Base-by-base conservation (phyloP, 192 early-diverging fungal species). In the Coemansia sp. region DNA sequence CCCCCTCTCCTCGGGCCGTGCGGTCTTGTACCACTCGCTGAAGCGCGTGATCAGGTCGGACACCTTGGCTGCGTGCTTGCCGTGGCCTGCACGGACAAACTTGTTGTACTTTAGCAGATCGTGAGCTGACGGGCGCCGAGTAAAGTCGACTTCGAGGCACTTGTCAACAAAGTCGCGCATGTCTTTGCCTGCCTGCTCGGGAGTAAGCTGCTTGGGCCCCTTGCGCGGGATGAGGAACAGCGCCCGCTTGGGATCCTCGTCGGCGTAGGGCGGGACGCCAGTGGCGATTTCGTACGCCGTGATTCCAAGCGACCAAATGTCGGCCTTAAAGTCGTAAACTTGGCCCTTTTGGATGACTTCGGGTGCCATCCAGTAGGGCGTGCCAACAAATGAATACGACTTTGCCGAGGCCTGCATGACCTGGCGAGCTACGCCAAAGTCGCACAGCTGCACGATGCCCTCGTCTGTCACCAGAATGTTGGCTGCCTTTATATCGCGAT, bases 221-320 rank as follows among this genome's bases (percentile, higher is more conserved):
- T 91, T 89, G 59, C 90, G 88, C 5, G 94, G 94, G 64, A 97
- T 96, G 46, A 96, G 71, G 41, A 93, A 91, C 41, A 98, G 85
- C 2, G 96, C 96, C 41, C 89, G 86, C 84, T 94, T 89, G 14
- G 95, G 94, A 74, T 96, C 94, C 47, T 91, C 86, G 63, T 98
- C 89, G 5, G 94, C 90, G 56, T 94, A 92, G 0, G 98, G 98
- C 17, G 98, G 98, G 43, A 92, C 93, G 19, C 97, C 97, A 17
- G 91, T 96, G 10, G 94, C 93, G 61, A 99, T 90, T 68, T 99
- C 98, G 49, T 97, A 96, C 25, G 97, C 91, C 5, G 98, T 98
- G 70, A 99, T 98, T 6, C 98, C 98, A 29, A 99, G 85, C 0
- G 96, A 98, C 98, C 98, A 99, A 37, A 99, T 96, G 74, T 99